Conservation (phyloP, 441 rosid species). For the Arabidopsis lyrata region DNA sequence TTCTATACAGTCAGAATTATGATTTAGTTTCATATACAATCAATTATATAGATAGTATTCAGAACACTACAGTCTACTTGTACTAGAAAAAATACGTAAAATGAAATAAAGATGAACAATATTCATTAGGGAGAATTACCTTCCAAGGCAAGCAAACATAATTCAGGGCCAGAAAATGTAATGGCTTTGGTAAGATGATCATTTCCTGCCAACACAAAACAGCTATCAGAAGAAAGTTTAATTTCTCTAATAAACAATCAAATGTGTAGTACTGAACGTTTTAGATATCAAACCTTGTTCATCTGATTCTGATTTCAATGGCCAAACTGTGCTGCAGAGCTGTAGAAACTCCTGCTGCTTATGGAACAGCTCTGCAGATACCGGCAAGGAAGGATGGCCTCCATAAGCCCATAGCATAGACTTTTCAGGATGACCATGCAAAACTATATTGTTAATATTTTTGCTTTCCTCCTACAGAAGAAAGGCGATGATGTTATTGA, state of each 20-base stretch:
- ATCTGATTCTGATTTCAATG: constrained; percentile 46
- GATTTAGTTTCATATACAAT: constrained; percentile 12
- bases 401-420: constrained; percentile 93
- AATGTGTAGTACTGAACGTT: constrained; percentile 32
- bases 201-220: constrained; percentile 53
- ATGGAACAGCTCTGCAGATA: constrained; percentile 59
- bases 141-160: constrained; percentile 82
- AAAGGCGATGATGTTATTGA: constrained; percentile 34
- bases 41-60: constrained; percentile 16
- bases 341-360: constrained; percentile 65
- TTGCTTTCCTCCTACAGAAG: constrained; percentile 58
- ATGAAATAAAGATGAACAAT: constrained; percentile 16
- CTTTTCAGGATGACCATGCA: constrained; percentile 58
- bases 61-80: constrained; percentile 23
- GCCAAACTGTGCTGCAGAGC: constrained; percentile 77
- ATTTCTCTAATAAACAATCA: constrained; percentile 24
- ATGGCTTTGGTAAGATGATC: constrained; percentile 52
- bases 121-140: constrained; percentile 52
- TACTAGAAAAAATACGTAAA: background rate
- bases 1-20: constrained; percentile 3
- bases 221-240: constrained; percentile 26
- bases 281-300: constrained; percentile 58
- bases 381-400: constrained; percentile 88
- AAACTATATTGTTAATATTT: constrained; percentile 57
- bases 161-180: constrained; percentile 63